These are phyloP conservation scores for Ustilago cynodontis DNA, from an alignment of 1,284 basidiomycete species.

Conservation along the genomic window DNA sequence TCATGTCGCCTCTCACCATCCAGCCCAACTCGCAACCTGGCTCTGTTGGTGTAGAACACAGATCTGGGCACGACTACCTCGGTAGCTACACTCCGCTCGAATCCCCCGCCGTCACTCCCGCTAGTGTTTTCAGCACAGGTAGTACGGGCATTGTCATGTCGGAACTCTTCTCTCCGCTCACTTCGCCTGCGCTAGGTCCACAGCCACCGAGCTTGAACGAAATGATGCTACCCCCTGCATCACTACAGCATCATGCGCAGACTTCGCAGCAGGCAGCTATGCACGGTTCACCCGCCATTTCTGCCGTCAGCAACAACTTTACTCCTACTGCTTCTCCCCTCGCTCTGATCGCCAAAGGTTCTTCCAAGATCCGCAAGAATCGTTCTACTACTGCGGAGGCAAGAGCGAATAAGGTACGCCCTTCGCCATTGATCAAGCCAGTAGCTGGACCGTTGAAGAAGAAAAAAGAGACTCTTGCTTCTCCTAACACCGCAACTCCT, in stretches of 20 bases:
- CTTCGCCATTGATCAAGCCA: conserved; percentile 68
- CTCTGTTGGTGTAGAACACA: conserved; percentile 36
- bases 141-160: conserved; percentile 68
- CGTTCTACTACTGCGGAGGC: conserved; percentile 61
- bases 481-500: conserved; percentile 28
- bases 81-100: conserved; percentile 60
- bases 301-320: conserved; percentile 30
- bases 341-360: conserved; percentile 50
- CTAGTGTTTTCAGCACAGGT: conserved; percentile 68
- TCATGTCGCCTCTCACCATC: conserved; percentile 61
- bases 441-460: conserved; percentile 43
- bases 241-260: conserved; percentile 62
- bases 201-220: conserved; percentile 58
- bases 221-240: conserved; percentile 57
- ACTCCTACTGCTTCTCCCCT: conserved; percentile 61
- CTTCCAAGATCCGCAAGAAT: conserved; percentile 57
- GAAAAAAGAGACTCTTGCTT: conserved; percentile 43
- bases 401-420: conserved; percentile 60
- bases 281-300: conserved; percentile 44
- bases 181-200: conserved; percentile 75
- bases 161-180: conserved; percentile 75
- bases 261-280: conserved; percentile 19
- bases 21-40: conserved; percentile 51
- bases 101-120: conserved; percentile 64
- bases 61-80: conserved; percentile 36